A percentile compares a stretch with the other conserved stretches of the same genome.
phyloP scores from a whole-genome alignment of 345 rosid genomes.

The Salix udensis region DNA sequence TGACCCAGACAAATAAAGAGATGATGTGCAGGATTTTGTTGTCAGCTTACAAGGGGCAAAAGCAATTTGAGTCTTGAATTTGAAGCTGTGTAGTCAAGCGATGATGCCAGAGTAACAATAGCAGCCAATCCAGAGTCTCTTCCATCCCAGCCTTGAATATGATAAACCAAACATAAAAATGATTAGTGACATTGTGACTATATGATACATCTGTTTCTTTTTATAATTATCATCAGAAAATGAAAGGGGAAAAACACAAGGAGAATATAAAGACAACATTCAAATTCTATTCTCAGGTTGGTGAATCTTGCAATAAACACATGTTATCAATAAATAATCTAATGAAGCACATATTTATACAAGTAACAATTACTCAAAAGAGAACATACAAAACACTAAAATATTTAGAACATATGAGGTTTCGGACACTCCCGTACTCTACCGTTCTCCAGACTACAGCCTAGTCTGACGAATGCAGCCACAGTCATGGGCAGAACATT shows the following conservation, averaged over 20 bases:
- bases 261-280: background rate
- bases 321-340: background rate
- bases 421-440: background rate
- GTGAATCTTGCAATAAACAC: background rate
- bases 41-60: conserved; percentile 71
- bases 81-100: conserved; percentile 86
- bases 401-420: background rate
- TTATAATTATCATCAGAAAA: background rate
- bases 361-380: background rate
- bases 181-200: background rate
- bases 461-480: background rate
- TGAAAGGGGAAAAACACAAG: background rate
- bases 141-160: conserved; percentile 64
- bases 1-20: conserved; percentile 14
- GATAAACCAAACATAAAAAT: conserved; percentile 4
- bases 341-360: background rate
- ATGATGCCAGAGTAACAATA: conserved; percentile 79
- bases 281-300: background rate
- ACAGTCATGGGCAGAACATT: background rate
- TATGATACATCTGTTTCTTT: background rate
- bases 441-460: background rate
- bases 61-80: conserved; percentile 77
- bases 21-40: background rate
- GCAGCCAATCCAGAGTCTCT: conserved; percentile 65
- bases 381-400: background rate